Percentiles rank a stretch among this genome's conserved stretches.
Conservation (phyloP, 306 rosid species). For the Psophocarpus tetragonolobus region DNA sequence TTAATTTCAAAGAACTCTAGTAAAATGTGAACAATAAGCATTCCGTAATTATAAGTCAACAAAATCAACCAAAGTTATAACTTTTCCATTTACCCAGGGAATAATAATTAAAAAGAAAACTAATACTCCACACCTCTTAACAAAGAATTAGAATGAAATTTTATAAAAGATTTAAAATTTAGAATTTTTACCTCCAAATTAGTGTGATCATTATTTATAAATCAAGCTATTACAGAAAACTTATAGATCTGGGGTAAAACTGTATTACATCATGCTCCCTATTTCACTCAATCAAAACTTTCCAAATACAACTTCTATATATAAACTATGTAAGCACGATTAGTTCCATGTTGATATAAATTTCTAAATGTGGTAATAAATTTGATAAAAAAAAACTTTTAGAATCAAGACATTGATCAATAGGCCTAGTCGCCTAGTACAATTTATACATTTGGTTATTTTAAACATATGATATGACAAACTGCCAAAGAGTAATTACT, state of each 20-base stretch:
- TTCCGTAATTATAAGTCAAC: neutral
- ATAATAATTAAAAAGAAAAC: neutral
- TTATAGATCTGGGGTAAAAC: neutral
- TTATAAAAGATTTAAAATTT: neutral
- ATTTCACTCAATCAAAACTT: neutral
- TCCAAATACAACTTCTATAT: neutral
- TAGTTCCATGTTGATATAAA: neutral
- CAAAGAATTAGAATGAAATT: neutral
- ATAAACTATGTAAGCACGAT: neutral
- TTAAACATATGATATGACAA: slow-evolving; percentile 6
- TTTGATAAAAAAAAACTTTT: neutral
- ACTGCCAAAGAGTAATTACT: slow-evolving; percentile 7
- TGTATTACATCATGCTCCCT: neutral
- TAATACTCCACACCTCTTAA: neutral
- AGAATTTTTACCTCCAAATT: neutral
- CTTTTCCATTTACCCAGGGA: neutral
- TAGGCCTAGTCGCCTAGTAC: neutral
- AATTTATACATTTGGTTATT: neutral
- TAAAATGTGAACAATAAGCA: neutral
- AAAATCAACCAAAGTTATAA: neutral
- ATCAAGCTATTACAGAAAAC: neutral
- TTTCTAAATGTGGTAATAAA: neutral
- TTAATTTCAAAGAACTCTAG: neutral
- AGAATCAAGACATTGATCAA: neutral
- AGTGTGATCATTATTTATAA: neutral